Conservation (phyloP, 2,329 filamentous ascomycete species). For the Botrytis medusae region DNA sequence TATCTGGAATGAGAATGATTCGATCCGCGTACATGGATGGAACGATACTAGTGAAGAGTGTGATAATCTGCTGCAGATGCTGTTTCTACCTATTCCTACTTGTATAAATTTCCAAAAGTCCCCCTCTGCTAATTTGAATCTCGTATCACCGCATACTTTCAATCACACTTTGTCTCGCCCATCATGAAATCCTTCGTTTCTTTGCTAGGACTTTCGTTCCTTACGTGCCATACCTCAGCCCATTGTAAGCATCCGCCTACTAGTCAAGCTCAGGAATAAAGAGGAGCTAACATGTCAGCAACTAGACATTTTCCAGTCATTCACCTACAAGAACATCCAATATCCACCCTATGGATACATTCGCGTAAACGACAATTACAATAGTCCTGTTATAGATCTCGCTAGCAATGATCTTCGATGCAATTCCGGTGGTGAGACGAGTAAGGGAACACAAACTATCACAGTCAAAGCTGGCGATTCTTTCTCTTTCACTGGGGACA, state of each 20-base stretch:
- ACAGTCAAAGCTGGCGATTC: slow-evolving; percentile 43
- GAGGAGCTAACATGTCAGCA: background rate
- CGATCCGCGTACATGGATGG: background rate
- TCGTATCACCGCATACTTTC: background rate
- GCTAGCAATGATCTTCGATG: slow-evolving; percentile 42
- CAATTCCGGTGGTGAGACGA: slow-evolving; percentile 42
- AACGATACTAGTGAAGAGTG: background rate
- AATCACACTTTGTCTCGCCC: background rate
- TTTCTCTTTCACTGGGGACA: slow-evolving; percentile 49
- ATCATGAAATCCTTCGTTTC: slow-evolving; percentile 13
- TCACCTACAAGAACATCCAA: slow-evolving; percentile 31
- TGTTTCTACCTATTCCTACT: background rate
- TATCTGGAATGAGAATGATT: background rate
- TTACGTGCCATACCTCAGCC: background rate
- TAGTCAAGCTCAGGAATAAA: background rate
- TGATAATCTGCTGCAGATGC: background rate
- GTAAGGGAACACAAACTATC: slow-evolving; percentile 31
- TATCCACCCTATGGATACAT: slow-evolving; percentile 51
- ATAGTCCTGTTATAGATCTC: slow-evolving; percentile 47
- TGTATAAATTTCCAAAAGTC: background rate
- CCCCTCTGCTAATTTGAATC: background rate
- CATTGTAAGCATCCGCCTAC: slow-evolving; percentile 15
- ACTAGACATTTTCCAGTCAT: slow-evolving; percentile 35
- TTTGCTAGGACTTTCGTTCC: slow-evolving; percentile 1
- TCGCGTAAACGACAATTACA: slow-evolving; percentile 46